Percentiles rank a stretch among this genome's conserved stretches.
Evolutionary conservation across 164 flowering plant species (phyloP).

Genomic region (Nymphaea colorata): DNA sequence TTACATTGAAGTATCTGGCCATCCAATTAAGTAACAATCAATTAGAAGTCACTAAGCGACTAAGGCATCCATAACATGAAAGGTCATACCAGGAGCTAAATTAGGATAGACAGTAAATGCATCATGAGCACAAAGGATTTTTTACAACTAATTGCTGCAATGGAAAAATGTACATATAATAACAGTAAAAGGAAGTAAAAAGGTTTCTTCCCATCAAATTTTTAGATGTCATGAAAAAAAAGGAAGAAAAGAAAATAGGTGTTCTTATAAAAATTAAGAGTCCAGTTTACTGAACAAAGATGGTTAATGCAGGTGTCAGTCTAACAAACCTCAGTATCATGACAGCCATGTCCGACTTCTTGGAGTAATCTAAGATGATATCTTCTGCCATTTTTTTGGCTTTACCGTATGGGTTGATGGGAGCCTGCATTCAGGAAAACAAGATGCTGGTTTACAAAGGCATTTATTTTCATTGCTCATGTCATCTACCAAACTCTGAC

Average conservation of each 20-base stretch:
- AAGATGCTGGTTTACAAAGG: not conserved
- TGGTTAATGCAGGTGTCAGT: not conserved
- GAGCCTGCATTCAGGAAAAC: constrained; percentile 31
- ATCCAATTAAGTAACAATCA: not conserved
- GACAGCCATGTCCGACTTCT: constrained; percentile 83
- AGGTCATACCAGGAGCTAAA: too few relatives aligned
- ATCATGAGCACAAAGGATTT: too few relatives aligned
- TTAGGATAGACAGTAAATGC: too few relatives aligned
- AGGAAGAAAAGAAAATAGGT: too few relatives aligned
- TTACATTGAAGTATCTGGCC: constrained; percentile 88
- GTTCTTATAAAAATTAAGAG: too few relatives aligned
- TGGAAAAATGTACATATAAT: too few relatives aligned
- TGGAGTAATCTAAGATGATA: constrained; percentile 81
- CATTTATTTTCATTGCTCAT: not conserved
- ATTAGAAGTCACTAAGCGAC: too few relatives aligned
- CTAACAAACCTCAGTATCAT: constrained; percentile 79
- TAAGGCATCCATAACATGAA: too few relatives aligned
- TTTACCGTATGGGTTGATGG: constrained; percentile 97
- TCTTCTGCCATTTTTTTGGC: constrained; percentile 99
- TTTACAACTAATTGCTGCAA: too few relatives aligned
- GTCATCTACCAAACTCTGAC: constrained; percentile 14
- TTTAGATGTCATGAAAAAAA: too few relatives aligned
- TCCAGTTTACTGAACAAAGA: not conserved
- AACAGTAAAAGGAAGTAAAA: too few relatives aligned
- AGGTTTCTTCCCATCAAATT: too few relatives aligned